Conservation (phyloP, 192 early-diverging fungal genomes). For the Coemansia nantahalensis region DNA sequence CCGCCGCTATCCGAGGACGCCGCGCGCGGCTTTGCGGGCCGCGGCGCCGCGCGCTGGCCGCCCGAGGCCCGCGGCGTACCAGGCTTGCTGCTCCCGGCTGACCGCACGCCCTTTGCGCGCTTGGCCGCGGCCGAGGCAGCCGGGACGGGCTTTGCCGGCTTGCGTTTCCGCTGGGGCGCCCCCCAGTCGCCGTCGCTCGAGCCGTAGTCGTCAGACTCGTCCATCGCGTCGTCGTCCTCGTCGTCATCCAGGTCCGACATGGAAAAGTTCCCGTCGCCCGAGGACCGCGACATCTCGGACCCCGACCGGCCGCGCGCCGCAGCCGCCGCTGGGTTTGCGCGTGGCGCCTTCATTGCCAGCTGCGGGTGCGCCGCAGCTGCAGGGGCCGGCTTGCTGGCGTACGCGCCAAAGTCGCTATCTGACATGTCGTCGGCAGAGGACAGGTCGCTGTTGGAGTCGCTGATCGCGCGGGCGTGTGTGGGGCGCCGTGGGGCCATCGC, state of each 20-base stretch:
- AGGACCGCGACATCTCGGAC: conserved; percentile 29
- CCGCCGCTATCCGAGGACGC: conserved; percentile 38
- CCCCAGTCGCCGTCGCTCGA: conserved; percentile 55
- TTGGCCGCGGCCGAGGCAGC: conserved; percentile 23
- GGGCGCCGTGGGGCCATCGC: conserved; percentile 27
- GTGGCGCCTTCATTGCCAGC: conserved; percentile 50
- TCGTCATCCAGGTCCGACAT: conserved; percentile 48
- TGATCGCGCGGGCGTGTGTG: conserved; percentile 41
- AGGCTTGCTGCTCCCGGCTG: neutral
- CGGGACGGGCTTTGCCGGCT: conserved; percentile 30
- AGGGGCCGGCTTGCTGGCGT: conserved; percentile 12
- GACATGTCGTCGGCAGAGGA: conserved; percentile 26
- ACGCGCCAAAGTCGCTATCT: conserved; percentile 44
- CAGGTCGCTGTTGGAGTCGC: conserved; percentile 51
- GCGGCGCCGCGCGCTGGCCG: neutral
- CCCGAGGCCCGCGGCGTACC: conserved; percentile 2
- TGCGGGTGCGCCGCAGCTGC: conserved; percentile 18
- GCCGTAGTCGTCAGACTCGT: conserved; percentile 29
- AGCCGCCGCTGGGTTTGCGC: conserved; percentile 18
- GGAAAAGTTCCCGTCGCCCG: conserved; percentile 39
- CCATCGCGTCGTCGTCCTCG: conserved; percentile 42
- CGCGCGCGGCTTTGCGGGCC: conserved; percentile 13
- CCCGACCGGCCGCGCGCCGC: conserved; percentile 10
- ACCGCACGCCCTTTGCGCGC: conserved; percentile 32
- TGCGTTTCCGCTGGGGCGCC: conserved; percentile 46